A percentile compares a stretch with the other conserved stretches of the same genome.
These are phyloP conservation scores for Mariannaea elegans DNA, from an alignment of 2,329 filamentous ascomycete species.

Conservation along the genomic window DNA sequence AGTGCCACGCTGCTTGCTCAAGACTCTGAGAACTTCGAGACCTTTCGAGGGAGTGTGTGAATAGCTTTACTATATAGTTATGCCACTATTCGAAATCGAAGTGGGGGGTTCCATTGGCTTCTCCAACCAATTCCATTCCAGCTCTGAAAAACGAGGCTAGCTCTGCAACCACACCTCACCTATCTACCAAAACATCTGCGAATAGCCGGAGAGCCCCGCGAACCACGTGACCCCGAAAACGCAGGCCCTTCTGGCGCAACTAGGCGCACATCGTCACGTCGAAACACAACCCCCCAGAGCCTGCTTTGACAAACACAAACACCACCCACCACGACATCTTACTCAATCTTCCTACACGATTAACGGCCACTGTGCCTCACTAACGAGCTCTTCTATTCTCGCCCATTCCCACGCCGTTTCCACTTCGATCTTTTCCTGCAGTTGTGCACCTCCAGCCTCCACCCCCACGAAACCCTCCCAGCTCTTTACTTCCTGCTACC, in stretches of 20 bases:
- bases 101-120: too few relatives aligned
- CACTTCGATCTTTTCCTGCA: neutral
- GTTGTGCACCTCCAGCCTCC: conserved; percentile 12
- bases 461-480: conserved; percentile 14
- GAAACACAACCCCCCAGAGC: conserved; percentile 37
- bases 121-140: neutral
- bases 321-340: conserved; percentile 27
- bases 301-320: conserved; percentile 34
- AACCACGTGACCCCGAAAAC: conserved; percentile 45
- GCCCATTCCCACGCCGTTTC: neutral
- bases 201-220: conserved; percentile 39
- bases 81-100: too few relatives aligned
- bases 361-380: conserved; percentile 22
- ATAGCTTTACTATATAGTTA: neutral
- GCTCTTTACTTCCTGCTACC: conserved; percentile 31
- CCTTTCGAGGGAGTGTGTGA: neutral
- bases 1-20: neutral
- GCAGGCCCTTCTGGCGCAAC: conserved; percentile 33
- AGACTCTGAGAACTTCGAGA: neutral
- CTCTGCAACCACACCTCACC: neutral
- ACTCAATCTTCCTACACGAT: conserved; percentile 6
- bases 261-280: conserved; percentile 44
- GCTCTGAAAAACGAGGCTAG: neutral
- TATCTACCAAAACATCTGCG: conserved; percentile 9
- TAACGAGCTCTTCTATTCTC: conserved; percentile 23